Evolutionary conservation across 169 alveolate species (phyloP), one percentile per base, ranked within the genome.

Genomic region (Eimeria maxima): DNA sequence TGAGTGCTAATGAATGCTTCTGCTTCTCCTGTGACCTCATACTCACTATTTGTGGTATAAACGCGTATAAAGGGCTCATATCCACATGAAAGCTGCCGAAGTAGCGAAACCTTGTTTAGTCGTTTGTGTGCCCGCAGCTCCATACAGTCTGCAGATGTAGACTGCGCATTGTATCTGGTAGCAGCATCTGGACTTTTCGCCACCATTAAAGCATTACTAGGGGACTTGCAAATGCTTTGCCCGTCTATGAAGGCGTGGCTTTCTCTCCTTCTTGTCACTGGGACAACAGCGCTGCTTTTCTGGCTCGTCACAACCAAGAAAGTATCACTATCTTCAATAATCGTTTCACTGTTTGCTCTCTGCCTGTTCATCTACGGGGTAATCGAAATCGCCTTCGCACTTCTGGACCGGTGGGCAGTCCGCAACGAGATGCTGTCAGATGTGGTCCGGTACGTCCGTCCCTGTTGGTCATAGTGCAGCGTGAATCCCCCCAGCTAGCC

Each of bases 361-460:
- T 33, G 90, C 60, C 80, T 93, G 27, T 93, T 93, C 69, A 63
- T 76, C 16, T 83, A 93, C 80, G 96, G 96, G 44, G 76, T 71
- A 10, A 88, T 93, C 27, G 96, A 93, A 53, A 93, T 83, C 33
- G 65, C 93, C 22, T 93, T 93, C 65, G 96, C 81, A 8, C 87
- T 93, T 27, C 69, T 93, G 88, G 96, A 84, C 80, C 93, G 96
- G n/a, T 93, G 96, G 96, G 96, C 96, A 44, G 96, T 93, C 80
- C 89, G 96, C 74, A 93, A 81, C 89, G 96, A 93, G 67, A 45
- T 93, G 63, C 88, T 93, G 44, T 67, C 96, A 42, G 96, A 93
- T 10, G 96, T 88, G 29, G 94, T 88, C 44, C 93, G 96, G 96
- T 93, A 69, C 73, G 93, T 42, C 80, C 45, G 50, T 3, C 80